A percentile compares a stretch with the other conserved stretches of the same genome.
phyloP scores from a whole-genome alignment of 1,284 basidiomycete genomes.

The Sporisorium reilianum region DNA sequence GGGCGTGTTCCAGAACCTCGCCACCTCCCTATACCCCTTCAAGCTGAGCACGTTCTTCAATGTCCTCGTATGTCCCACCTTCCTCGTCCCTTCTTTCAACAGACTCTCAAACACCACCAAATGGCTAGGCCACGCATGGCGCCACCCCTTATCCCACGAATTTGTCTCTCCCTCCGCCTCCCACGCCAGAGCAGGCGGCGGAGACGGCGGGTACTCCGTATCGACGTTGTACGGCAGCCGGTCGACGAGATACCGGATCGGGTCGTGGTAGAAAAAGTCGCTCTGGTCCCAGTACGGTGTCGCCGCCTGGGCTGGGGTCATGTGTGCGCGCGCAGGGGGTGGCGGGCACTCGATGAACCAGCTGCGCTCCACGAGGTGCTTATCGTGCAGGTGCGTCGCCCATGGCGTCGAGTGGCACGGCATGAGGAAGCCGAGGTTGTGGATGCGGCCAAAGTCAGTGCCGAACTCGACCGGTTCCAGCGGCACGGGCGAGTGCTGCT shows the following conservation, averaged over 20 bases:
- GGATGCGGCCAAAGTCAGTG: constrained; percentile 53
- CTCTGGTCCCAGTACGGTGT: constrained; percentile 83
- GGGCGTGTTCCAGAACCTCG: constrained; percentile 76
- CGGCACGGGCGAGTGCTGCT: constrained; percentile 56
- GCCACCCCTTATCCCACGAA: constrained; percentile 71
- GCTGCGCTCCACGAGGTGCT: constrained; percentile 29
- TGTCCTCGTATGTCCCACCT: constrained; percentile 69
- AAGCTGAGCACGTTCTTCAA: constrained; percentile 71
- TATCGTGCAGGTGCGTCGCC: constrained; percentile 85
- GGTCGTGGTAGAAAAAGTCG: constrained; percentile 82
- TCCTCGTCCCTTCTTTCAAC: constrained; percentile 69
- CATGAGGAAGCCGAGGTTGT: constrained; percentile 85
- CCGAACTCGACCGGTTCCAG: constrained; percentile 60
- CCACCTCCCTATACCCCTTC: constrained; percentile 78
- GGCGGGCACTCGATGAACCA: constrained; percentile 63
- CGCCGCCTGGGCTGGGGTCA: constrained; percentile 14
- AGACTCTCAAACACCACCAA: constrained; percentile 83
- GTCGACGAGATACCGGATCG: constrained; percentile 76
- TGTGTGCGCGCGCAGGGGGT: constrained; percentile 8
- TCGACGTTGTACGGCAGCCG: constrained; percentile 79
- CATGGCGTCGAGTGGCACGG: constrained; percentile 99
- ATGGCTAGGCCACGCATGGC: constrained; percentile 82
- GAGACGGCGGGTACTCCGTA: constrained; percentile 74
- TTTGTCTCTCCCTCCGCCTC: background rate
- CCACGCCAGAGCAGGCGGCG: background rate